Evolutionary conservation across 2,329 filamentous ascomycete genomes (phyloP), one percentile per base, ranked within the genome.

Genomic region (Dichotomopilus funicola): DNA sequence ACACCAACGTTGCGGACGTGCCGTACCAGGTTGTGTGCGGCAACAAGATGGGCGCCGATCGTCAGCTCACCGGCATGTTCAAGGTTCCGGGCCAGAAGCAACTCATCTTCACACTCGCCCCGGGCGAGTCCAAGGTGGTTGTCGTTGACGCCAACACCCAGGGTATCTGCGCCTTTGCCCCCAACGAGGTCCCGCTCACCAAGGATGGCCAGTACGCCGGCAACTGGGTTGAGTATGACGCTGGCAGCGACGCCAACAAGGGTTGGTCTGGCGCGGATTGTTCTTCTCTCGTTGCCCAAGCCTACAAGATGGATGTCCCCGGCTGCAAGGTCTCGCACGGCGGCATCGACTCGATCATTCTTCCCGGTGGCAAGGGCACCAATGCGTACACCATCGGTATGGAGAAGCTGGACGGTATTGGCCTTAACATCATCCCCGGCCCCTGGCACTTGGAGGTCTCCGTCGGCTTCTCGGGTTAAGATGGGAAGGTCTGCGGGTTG

Each of bases 191-290:
- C 9, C 65, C 69, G 38, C 59, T 59, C 57, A 78, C 73, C 53
- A 1, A 5, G 2, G 59, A 63, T 49, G 76, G 76, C 59, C 71
- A 76, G 64, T 75, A 68, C 55, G 71, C 71, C 50, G 68, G 69
- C 59, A 72, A 72, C 54, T 81, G 78, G 78, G 61, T 72, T 65
- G 78, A 81, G 71, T 75, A 73, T 52, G 78, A 80, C 68, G 73
- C 74, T 47, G 74, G 60, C 57, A 75, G 72, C 69, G 38, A 59
- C 0, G 66, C 66, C 68, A 81, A 81, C 73, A 53, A 62, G n/a
- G 68, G 65, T 54, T 78, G 74, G 73, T 78, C 74, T 3, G 78
- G 78, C 42, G 75, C 73, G 56, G 78, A 81, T 55, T 76, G 73
- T 59, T 79, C 76, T 4, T 72, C 72, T 56, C 71, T 81, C 8